Evolutionary conservation across 768 basidiomycete species (phyloP).

Genomic region (Porphyrellus cyaneotinctus): DNA sequence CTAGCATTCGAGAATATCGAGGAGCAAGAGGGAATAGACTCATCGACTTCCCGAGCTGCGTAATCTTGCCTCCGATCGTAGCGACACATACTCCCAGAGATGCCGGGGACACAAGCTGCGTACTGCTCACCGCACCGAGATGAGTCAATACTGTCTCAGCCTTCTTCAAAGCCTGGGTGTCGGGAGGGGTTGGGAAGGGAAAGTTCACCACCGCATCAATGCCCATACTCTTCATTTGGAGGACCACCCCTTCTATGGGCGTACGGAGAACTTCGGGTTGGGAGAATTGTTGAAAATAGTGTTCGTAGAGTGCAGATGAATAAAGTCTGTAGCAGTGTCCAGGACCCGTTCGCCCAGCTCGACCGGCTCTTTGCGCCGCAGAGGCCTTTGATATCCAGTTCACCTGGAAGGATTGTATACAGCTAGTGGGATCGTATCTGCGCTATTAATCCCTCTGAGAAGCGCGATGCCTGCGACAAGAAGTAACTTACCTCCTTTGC

Average conservation of each 20-base stretch:
- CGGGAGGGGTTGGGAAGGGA: conserved; percentile 96
- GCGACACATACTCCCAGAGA: conserved; percentile 12
- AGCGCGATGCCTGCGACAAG: neutral
- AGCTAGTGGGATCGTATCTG: conserved; percentile 72
- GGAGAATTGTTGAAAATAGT: conserved; percentile 84
- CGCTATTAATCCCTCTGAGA: conserved; percentile 44
- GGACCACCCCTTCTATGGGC: conserved; percentile 93
- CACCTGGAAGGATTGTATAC: conserved; percentile 90
- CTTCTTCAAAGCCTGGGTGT: conserved; percentile 65
- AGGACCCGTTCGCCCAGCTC: conserved; percentile 95
- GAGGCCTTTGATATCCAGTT: conserved; percentile 96
- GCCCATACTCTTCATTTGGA: conserved; percentile 99
- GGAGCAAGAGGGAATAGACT: conserved; percentile 91
- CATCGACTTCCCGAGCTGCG: conserved; percentile 89
- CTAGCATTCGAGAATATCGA: conserved; percentile 93
- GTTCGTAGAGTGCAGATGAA: conserved; percentile 91
- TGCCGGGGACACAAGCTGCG: conserved; percentile 21
- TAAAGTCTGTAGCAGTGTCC: conserved; percentile 98
- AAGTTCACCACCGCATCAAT: conserved; percentile 96
- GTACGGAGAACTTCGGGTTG: conserved; percentile 91
- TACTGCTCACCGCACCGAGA: conserved; percentile 71
- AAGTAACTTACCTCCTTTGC: conserved; percentile 74
- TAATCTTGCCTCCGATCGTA: conserved; percentile 61
- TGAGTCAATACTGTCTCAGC: conserved; percentile 79
- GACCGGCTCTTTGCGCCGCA: conserved; percentile 89